A percentile compares a stretch with the other conserved stretches of the same genome.
Conservation (phyloP, 2,329 filamentous ascomycete genomes). For the Blastomyces parvus region DNA sequence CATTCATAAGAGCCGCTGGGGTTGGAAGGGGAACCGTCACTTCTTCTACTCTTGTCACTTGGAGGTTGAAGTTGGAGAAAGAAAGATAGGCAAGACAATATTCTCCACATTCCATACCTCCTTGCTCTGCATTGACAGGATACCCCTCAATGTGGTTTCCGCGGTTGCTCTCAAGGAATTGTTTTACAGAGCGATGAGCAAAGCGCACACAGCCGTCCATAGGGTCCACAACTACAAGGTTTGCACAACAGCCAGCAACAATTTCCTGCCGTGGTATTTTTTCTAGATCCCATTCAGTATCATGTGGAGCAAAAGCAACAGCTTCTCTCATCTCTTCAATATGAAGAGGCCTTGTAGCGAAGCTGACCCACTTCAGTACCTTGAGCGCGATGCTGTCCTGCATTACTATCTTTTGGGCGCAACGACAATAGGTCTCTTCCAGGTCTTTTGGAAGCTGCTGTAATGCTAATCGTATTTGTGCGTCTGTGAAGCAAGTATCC, state of each 20-base stretch:
- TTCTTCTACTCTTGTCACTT: neutral
- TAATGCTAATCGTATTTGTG: conserved; percentile 1
- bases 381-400: neutral
- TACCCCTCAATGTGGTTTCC: neutral
- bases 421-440: conserved; percentile 1
- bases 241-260: conserved; percentile 1
- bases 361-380: conserved; percentile 1
- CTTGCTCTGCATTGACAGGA: neutral
- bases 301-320: neutral
- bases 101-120: conserved; percentile 1
- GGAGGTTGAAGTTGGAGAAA: conserved; percentile 1
- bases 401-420: neutral
- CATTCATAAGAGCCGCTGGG: neutral
- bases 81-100: conserved; percentile 3
- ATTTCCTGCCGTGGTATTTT: neutral
- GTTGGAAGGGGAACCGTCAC: neutral
- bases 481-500: conserved; percentile 4
- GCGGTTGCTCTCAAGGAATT: neutral
- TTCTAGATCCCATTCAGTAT: neutral
- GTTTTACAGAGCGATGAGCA: conserved; percentile 3
- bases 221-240: conserved; percentile 1
- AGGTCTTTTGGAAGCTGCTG: neutral
- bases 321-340: neutral
- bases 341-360: neutral
- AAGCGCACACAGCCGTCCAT: neutral